phyloP scores from a whole-genome alignment of 108 stramenopile genomes.

The Epithemia pelagica region DNA sequence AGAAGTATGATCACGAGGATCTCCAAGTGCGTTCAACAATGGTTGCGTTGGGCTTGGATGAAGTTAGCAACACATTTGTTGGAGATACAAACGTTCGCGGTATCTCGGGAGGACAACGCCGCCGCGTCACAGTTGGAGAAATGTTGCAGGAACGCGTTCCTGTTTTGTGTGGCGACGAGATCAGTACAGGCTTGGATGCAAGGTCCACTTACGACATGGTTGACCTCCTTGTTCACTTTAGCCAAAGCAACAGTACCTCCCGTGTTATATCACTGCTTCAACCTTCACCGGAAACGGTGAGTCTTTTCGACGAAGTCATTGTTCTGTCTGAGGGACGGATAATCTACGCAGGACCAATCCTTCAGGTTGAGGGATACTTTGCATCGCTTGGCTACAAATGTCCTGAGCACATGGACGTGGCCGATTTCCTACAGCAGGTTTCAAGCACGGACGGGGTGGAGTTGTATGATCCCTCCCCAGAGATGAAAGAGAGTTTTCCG shows the following conservation, averaged over 20 bases:
- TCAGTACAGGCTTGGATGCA: constrained; percentile 81
- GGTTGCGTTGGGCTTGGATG: constrained; percentile 30
- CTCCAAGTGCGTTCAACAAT: background rate
- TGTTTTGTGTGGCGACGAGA: constrained; percentile 82
- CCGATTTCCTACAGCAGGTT: constrained; percentile 73
- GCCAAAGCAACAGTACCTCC: constrained; percentile 36
- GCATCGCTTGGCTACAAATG: constrained; percentile 52
- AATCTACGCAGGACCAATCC: constrained; percentile 82
- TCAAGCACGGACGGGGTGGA: constrained; percentile 45
- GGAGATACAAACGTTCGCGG: constrained; percentile 75
- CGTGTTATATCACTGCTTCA: constrained; percentile 84
- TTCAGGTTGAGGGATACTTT: constrained; percentile 65
- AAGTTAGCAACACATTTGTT: constrained; percentile 71
- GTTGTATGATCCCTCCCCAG: constrained; percentile 23
- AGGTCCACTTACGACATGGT: constrained; percentile 64
- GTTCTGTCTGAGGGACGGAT: constrained; percentile 72
- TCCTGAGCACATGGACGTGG: constrained; percentile 70
- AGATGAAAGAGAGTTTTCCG: constrained; percentile 7
- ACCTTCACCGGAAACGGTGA: constrained; percentile 89
- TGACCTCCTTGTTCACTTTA: constrained; percentile 15
- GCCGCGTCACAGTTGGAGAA: constrained; percentile 80
- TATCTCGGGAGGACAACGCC: constrained; percentile 67
- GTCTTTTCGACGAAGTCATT: constrained; percentile 84
- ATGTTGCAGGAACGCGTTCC: constrained; percentile 61
- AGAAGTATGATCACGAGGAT: background rate